phyloP scores from a whole-genome alignment of 2,329 filamentous ascomycete genomes.

The Trichoderma koningii region DNA sequence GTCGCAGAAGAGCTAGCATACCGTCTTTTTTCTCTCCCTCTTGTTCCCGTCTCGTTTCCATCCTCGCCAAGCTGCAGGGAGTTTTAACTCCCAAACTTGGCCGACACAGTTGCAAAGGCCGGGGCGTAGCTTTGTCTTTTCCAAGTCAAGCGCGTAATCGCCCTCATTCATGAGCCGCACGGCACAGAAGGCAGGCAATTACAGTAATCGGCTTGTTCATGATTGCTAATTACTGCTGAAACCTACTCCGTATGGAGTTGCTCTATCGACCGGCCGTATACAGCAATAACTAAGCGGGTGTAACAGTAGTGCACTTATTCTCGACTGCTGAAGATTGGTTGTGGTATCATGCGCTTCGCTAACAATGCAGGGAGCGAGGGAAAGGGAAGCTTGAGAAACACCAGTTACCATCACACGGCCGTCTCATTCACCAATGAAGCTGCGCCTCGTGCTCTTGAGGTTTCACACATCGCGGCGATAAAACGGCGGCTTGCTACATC shows the following conservation, averaged over 20 bases:
- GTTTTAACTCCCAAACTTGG: not conserved
- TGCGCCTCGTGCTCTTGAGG: not conserved
- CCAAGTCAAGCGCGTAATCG: constrained; percentile 10
- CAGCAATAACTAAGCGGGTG: too few species aligned
- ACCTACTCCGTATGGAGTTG: too few species aligned
- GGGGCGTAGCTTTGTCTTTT: constrained; percentile 22
- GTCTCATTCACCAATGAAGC: not conserved
- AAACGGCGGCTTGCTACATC: not conserved
- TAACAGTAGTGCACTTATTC: not conserved
- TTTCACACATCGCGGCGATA: not conserved
- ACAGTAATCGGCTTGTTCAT: too few species aligned
- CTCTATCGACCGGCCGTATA: too few species aligned
- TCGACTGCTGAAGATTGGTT: not conserved
- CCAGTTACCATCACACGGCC: not conserved
- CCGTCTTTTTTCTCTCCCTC: not conserved
- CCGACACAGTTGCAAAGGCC: constrained; percentile 6
- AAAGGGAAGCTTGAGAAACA: not conserved
- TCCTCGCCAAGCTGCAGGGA: not conserved
- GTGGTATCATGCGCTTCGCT: constrained; percentile 15
- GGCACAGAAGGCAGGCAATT: not conserved
- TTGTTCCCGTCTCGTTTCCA: constrained; percentile 6
- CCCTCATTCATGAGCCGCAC: not conserved
- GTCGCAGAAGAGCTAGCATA: not conserved
- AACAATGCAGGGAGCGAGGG: not conserved
- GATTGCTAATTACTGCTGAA: too few species aligned